Conservation (phyloP, 345 rosid species). For the Rhizophora apiculata region DNA sequence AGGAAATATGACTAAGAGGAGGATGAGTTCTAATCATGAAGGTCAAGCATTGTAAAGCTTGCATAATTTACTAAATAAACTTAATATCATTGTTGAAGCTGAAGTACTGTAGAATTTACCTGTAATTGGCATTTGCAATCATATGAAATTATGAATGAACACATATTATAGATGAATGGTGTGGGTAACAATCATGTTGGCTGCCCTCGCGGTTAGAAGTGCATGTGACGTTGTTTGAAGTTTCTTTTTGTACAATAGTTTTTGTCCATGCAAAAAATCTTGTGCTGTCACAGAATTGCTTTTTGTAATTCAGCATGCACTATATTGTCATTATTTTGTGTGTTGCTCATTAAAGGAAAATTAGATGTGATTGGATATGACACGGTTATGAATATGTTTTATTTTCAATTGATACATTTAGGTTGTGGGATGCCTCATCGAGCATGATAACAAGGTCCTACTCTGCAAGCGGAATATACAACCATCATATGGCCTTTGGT, state of each 20-base stretch:
- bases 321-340: not conserved
- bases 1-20: conserved; percentile 5
- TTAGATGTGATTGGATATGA: conserved; percentile 8
- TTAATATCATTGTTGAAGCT: not conserved
- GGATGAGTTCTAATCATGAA: not conserved
- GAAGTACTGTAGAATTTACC: not conserved
- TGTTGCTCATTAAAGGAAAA: not conserved
- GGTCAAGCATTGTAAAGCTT: not conserved
- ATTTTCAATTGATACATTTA: conserved; percentile 21
- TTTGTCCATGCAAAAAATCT: not conserved
- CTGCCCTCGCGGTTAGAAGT: not conserved
- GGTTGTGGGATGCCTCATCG: conserved; percentile 98
- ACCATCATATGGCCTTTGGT: conserved; percentile 92
- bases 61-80: no score
- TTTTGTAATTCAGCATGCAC: not conserved
- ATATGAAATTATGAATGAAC: not conserved
- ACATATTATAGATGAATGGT: not conserved
- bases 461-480: conserved; percentile 96
- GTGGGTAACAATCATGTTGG: not conserved
- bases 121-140: not conserved
- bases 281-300: not conserved
- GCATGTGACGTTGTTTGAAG: not conserved
- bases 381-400: conserved; percentile 3
- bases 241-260: not conserved
- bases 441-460: conserved; percentile 76